These are phyloP conservation scores for Cryomyces minteri DNA, from an alignment of 495 filamentous ascomycete genomes.

Conservation along the genomic window DNA sequence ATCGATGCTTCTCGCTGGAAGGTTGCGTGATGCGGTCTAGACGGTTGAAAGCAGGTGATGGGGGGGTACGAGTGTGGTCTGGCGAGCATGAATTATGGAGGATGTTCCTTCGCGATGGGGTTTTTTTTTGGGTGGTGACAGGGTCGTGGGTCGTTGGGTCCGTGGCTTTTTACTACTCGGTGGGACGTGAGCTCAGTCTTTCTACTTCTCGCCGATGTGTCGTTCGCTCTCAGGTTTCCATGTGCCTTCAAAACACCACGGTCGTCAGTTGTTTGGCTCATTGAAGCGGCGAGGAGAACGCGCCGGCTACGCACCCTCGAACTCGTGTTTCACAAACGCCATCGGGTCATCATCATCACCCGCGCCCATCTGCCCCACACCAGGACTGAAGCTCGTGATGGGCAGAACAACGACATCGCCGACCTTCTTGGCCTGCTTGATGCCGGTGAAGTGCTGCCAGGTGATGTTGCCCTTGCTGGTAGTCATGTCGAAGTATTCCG, in stretches of 20 bases:
- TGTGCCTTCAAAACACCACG: slow-evolving; percentile 32
- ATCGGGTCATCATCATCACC: slow-evolving; percentile 80
- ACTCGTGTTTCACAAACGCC: slow-evolving; percentile 95
- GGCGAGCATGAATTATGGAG: too few species aligned
- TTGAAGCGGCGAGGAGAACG: slow-evolving; percentile 5
- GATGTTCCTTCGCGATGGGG: too few species aligned
- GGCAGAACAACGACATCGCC: slow-evolving; percentile 88
- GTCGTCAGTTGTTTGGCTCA: slow-evolving; percentile 6
- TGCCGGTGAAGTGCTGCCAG: slow-evolving; percentile 77
- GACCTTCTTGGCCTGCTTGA: slow-evolving; percentile 63
- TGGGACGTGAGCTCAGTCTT: too few species aligned
- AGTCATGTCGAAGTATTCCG: slow-evolving; percentile 68
- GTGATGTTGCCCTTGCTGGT: slow-evolving; percentile 56
- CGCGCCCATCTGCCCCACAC: slow-evolving; percentile 87
- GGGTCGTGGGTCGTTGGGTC: too few species aligned
- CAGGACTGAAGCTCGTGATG: slow-evolving; percentile 94
- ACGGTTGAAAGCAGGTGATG: too few species aligned
- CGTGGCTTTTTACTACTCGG: too few species aligned
- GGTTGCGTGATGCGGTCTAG: too few species aligned
- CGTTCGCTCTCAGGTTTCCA: slow-evolving; percentile 61
- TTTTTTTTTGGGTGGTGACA: too few species aligned
- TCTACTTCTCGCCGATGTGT: slow-evolving; percentile 22
- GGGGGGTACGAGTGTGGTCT: too few species aligned
- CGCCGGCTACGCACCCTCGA: slow-evolving; percentile 49
- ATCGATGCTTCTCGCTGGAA: too few species aligned